Base-by-base conservation (phyloP, 208 protist genomes). In the Strigomonas galati region DNA sequence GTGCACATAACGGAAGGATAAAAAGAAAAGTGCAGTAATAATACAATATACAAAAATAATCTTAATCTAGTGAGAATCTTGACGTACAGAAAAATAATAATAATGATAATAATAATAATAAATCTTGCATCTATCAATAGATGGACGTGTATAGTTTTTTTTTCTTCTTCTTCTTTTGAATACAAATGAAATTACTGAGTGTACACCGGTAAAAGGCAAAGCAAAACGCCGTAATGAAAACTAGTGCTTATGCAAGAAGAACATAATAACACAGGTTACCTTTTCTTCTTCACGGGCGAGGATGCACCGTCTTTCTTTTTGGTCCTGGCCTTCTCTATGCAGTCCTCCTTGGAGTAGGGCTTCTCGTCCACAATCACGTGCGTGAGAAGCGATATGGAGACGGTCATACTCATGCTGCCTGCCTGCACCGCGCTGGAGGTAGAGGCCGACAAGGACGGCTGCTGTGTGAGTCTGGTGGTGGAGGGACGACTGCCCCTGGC, bases 331-430 rank as follows among this genome's bases (percentile, higher is more conserved):
- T 35, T 17, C n/a, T 51, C 9, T 14, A 60, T 27, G 31, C 63
- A 67, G 37, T 67, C 52, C 31, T 67, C 63, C 26, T 56, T 57
- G 3, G 24, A 57, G 63, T 52, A 67, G 12, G 53, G 7, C 53
- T 57, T 48, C 23, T 21, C 49, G 21, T 43, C 6, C 1, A 67
- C 63, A 5, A 12, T 48, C 23, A 67, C 52, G 15, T 30, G 12
- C 35, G 52, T 60, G 46, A 24, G 26, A 10, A 7, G 6, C 21
- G 61, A 52, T 19, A 14, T 7, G 6, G 21, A 17, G 23, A 40
- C 23, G 26, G 12, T 46, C 14, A 19, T 24, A 19, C 6, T 3
- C 23, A 53, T 7, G 21, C 32, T 9, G 15, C 46, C 27, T 21
- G 48, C 7, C 14, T 40, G 4, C 35, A 10, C 10, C 7, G 4